Conservation (phyloP, 2,329 filamentous ascomycete species). For the Cladosporium cucumerinum region DNA sequence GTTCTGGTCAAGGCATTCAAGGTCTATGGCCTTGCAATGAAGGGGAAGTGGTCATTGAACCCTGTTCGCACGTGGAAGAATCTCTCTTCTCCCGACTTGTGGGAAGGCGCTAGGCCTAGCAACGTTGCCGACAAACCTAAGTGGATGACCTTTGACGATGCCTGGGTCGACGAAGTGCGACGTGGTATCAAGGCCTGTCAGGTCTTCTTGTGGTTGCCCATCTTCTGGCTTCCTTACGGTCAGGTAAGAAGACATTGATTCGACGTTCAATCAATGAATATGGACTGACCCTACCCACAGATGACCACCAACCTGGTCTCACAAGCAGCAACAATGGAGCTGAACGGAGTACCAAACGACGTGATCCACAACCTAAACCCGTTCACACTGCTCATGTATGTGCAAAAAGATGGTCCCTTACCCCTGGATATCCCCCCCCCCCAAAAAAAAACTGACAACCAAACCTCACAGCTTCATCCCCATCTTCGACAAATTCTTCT, state of each 20-base stretch:
- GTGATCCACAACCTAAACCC: slow-evolving; percentile 37
- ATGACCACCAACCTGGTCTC: slow-evolving; percentile 49
- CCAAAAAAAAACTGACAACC: neutral
- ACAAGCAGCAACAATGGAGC: slow-evolving; percentile 41
- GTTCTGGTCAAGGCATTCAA: slow-evolving; percentile 65
- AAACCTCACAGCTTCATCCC: slow-evolving; percentile 36
- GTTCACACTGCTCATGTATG: slow-evolving; percentile 43
- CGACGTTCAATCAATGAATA: neutral
- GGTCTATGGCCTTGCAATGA: slow-evolving; percentile 59
- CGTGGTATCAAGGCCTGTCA: slow-evolving; percentile 61
- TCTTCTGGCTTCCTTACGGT: slow-evolving; percentile 59
- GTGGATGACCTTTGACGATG: slow-evolving; percentile 77
- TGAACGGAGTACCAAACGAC: slow-evolving; percentile 46
- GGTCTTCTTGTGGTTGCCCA: slow-evolving; percentile 45
- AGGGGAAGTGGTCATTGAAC: slow-evolving; percentile 56
- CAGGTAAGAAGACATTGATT: slow-evolving; percentile 44
- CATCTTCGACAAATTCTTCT: slow-evolving; percentile 43
- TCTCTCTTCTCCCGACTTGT: slow-evolving; percentile 49
- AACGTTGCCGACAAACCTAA: slow-evolving; percentile 48
- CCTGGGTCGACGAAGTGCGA: slow-evolving; percentile 70
- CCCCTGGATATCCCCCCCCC: too few species aligned
- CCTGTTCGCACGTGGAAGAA: slow-evolving; percentile 58
- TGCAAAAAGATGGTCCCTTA: neutral
- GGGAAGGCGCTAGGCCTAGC: slow-evolving; percentile 29
- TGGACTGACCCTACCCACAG: slow-evolving; percentile 45